A percentile compares a stretch with the other conserved stretches of the same genome.
Conservation (phyloP, 129 eudicot species). For the Helianthus annuus region HanXRQr2.0-SUNRISE NC_035438.2:65565345-65565844, state of each 20-base stretch:
- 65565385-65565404: slow-evolving; percentile 45
- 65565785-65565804: slow-evolving; percentile 66
- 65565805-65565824: slow-evolving; percentile 90
- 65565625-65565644: background rate
- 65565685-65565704: background rate
- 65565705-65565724: slow-evolving; percentile 62
- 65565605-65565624: background rate
- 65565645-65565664: background rate
- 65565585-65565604: slow-evolving; percentile 41
- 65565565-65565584: slow-evolving; percentile 61
- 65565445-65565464: slow-evolving; percentile 49
- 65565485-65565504: slow-evolving; percentile 62
- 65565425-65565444: background rate
- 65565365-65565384: slow-evolving; percentile 61
- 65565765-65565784: slow-evolving; percentile 68
- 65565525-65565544: slow-evolving; percentile 59
- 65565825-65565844: slow-evolving; percentile 47
- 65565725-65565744: slow-evolving; percentile 79
- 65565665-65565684: background rate
- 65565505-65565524: slow-evolving; percentile 50
- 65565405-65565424: background rate
- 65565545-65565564: slow-evolving; percentile 56
- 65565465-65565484: slow-evolving; percentile 62
- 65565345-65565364: slow-evolving; percentile 58
- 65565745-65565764: slow-evolving; percentile 65